phyloP scores from a whole-genome alignment of 1,139 yeast species.

The Yamadazyma membranifaciens region DNA sequence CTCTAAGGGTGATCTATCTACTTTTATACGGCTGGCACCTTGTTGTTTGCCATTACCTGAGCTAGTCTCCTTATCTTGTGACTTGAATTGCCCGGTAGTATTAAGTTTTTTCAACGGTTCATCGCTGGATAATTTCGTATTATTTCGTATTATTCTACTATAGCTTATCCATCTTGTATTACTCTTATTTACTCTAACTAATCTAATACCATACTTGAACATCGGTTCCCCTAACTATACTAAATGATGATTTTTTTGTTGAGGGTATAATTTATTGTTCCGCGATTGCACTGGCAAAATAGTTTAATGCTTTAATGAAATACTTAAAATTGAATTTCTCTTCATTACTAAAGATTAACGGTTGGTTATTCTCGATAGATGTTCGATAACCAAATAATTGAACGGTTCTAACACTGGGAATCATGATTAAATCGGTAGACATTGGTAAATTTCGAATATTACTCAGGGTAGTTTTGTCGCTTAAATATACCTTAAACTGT shows the following conservation, averaged over 20 bases:
- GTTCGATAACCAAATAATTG: slow-evolving; percentile 5
- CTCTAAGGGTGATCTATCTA: too few species aligned
- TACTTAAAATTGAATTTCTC: slow-evolving; percentile 3
- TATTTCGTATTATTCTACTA: slow-evolving; percentile 7
- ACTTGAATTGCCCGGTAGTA: too few species aligned
- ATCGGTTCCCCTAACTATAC: background rate
- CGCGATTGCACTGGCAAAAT: slow-evolving; percentile 5
- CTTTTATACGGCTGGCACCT: too few species aligned
- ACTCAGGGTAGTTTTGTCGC: slow-evolving; percentile 1
- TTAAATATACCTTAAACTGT: slow-evolving; percentile 7
- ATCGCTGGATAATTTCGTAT: background rate
- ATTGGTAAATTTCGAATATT: slow-evolving; percentile 2
- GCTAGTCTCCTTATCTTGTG: too few species aligned
- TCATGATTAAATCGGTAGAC: slow-evolving; percentile 5
- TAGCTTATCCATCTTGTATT: slow-evolving; percentile 8
- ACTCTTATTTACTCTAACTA: slow-evolving; percentile 7
- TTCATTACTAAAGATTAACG: background rate
- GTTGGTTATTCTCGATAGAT: background rate
- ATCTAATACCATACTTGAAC: slow-evolving; percentile 7
- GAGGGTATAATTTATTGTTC: background rate
- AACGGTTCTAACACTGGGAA: background rate
- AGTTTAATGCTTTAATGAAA: slow-evolving; percentile 5
- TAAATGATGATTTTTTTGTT: background rate
- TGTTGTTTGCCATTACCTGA: too few species aligned
- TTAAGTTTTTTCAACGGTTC: too few species aligned